Evolutionary conservation across 2,329 filamentous ascomycete species (phyloP).

Genomic region (Aureobasidium zeae): DNA sequence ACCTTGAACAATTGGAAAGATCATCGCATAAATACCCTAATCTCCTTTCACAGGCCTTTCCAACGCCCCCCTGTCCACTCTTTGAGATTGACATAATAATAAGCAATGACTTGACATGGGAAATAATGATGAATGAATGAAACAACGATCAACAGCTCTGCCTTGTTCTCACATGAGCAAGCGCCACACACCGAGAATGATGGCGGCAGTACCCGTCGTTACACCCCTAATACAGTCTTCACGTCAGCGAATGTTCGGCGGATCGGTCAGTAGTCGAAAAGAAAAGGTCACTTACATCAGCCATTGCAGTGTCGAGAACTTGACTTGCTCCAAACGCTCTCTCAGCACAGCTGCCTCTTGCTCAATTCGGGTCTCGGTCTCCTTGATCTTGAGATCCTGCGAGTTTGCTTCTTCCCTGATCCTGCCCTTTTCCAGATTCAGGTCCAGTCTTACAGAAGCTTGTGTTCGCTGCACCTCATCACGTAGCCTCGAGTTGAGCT

Average conservation of each 20-base stretch:
- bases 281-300: constrained; percentile 74
- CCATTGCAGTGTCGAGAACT: constrained; percentile 97
- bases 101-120: constrained; percentile 1
- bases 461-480: constrained; percentile 94
- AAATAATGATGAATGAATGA: constrained; percentile 1
- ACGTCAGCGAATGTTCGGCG: constrained; percentile 9
- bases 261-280: background rate
- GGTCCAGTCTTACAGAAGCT: constrained; percentile 79
- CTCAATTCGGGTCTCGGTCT: constrained; percentile 97
- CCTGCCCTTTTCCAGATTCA: constrained; percentile 93
- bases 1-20: too few species aligned
- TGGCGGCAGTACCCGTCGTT: constrained; percentile 55
- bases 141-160: background rate
- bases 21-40: too few species aligned
- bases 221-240: constrained; percentile 45
- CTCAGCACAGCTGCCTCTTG: constrained; percentile 86
- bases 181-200: constrained; percentile 59
- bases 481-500: constrained; percentile 76
- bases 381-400: constrained; percentile 96
- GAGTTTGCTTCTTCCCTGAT: constrained; percentile 93
- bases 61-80: background rate
- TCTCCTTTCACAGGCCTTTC: too few species aligned
- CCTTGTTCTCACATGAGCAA: constrained; percentile 46
- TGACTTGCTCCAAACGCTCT: constrained; percentile 91
- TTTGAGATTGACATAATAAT: constrained; percentile 4